These are phyloP conservation scores for Odontarrhena argentea DNA, from an alignment of 345 rosid genomes.

Conservation along the genomic window DNA sequence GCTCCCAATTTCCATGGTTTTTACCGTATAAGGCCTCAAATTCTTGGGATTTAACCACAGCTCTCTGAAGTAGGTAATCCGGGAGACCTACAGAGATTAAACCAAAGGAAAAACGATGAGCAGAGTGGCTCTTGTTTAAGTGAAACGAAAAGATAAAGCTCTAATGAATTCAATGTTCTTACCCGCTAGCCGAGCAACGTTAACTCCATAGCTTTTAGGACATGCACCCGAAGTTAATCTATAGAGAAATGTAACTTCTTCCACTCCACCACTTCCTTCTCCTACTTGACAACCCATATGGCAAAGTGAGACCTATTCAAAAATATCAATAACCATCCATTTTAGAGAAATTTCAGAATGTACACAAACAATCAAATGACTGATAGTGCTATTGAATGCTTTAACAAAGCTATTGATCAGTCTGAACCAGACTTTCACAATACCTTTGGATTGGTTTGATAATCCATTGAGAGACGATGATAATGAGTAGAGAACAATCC, in stretches of 20 bases:
- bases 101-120: conserved; percentile 15
- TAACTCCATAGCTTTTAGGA: conserved; percentile 97
- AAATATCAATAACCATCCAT: conserved; percentile 3
- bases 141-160: conserved; percentile 6
- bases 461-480: conserved; percentile 81
- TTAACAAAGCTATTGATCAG: neutral
- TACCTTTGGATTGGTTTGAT: conserved; percentile 62
- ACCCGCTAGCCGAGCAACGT: conserved; percentile 97
- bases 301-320: conserved; percentile 75
- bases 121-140: conserved; percentile 3
- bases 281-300: conserved; percentile 96
- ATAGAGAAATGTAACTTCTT: conserved; percentile 90
- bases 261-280: conserved; percentile 59
- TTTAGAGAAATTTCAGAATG: neutral
- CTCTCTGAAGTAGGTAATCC: conserved; percentile 58
- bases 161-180: conserved; percentile 22
- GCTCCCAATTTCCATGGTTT: conserved; percentile 33
- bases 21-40: conserved; percentile 67
- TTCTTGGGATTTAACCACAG: conserved; percentile 67
- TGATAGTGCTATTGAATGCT: conserved; percentile 11
- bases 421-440: conserved; percentile 19
- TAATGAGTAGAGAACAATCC: conserved; percentile 98
- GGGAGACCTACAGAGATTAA: conserved; percentile 68
- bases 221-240: conserved; percentile 81
- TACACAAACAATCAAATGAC: conserved; percentile 9